phyloP scores from a whole-genome alignment of 106 monocot species.

The Triglochin maritima region DNA sequence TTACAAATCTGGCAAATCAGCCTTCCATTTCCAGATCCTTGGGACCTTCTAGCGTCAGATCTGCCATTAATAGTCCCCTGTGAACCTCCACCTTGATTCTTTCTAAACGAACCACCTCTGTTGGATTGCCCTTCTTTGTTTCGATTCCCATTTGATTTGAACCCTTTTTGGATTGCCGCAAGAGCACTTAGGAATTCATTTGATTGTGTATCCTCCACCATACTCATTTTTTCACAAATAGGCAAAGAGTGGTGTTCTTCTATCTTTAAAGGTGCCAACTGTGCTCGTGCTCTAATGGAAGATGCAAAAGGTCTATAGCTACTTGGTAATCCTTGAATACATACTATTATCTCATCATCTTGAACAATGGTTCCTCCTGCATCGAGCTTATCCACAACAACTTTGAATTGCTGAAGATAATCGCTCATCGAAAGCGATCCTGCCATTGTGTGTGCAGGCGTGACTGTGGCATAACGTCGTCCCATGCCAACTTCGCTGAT shows the following conservation, averaged over 20 bases:
- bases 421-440: background rate
- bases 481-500: background rate
- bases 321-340: background rate
- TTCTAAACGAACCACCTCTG: too few species aligned
- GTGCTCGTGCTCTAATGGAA: background rate
- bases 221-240: background rate
- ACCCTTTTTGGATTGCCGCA: too few species aligned
- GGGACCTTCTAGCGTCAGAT: too few species aligned
- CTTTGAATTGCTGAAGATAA: background rate
- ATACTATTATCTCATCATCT: background rate
- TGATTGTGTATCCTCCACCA: background rate
- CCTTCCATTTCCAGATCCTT: too few species aligned
- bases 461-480: background rate
- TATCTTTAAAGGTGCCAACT: background rate
- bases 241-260: constrained; percentile 4
- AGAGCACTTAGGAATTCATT: too few species aligned
- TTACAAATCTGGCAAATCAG: too few species aligned
- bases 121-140: too few species aligned
- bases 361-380: background rate
- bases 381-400: background rate
- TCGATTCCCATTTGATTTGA: too few species aligned
- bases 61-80: too few species aligned
- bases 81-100: too few species aligned
- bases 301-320: background rate
- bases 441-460: background rate